phyloP scores from a whole-genome alignment of 768 basidiomycete genomes.

The Termitomyces sp. region DNA sequence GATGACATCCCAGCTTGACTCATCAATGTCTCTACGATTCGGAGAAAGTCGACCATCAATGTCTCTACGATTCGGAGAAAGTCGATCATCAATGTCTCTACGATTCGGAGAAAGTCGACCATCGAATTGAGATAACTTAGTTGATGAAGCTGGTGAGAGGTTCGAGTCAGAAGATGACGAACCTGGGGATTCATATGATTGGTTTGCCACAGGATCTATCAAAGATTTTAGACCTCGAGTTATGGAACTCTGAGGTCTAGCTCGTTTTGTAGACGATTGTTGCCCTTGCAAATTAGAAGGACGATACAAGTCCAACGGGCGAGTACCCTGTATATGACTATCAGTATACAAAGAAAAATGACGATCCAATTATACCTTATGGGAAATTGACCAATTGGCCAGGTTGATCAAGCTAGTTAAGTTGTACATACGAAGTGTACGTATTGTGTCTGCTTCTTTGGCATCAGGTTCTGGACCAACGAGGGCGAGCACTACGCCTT shows the following conservation, averaged over 20 bases:
- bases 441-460: conserved; percentile 50
- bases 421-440: conserved; percentile 77
- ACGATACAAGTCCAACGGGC: conserved; percentile 55
- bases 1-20: no score
- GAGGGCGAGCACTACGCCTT: conserved; percentile 74
- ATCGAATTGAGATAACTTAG: no score
- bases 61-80: no score
- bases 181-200: conserved; percentile 13
- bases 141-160: no score
- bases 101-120: no score
- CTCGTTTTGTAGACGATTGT: conserved; percentile 39
- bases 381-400: conserved; percentile 66
- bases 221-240: conserved; percentile 61
- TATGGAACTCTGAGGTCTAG: conserved; percentile 51
- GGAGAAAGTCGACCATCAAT: no score
- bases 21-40: no score
- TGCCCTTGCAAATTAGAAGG: conserved; percentile 47
- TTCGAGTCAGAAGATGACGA: no score
- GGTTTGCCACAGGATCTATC: conserved; percentile 26
- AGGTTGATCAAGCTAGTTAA: conserved; percentile 68
- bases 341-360: conserved; percentile 1
- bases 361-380: conserved; percentile 41
- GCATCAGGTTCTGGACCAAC: conserved; percentile 57
- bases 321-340: conserved; percentile 35
- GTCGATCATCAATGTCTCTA: no score